Conservation (phyloP, 495 filamentous ascomycete species). For the Beverwykella pulmonaria region DNA sequence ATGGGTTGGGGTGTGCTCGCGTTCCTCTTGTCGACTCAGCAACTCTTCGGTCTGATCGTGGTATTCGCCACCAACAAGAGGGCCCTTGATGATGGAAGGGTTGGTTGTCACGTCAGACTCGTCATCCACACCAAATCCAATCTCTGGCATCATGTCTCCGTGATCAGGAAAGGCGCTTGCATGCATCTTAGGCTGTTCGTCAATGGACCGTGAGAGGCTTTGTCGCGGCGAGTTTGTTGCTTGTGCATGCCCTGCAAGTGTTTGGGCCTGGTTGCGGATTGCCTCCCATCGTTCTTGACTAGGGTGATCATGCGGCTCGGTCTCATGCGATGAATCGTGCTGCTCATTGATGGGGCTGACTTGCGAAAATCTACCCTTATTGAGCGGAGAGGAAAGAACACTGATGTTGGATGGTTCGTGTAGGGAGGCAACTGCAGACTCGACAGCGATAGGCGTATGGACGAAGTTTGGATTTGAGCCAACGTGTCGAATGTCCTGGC, state of each 20-base stretch:
- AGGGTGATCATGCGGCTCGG: slow-evolving; percentile 7
- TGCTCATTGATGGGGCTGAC: slow-evolving; percentile 20
- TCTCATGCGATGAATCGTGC: slow-evolving; percentile 3
- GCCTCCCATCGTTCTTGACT: slow-evolving; percentile 39
- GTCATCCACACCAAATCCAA: slow-evolving; percentile 62
- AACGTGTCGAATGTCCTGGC: slow-evolving; percentile 67
- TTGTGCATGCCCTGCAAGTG: slow-evolving; percentile 22
- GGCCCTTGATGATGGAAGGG: slow-evolving; percentile 73
- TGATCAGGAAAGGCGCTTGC: slow-evolving; percentile 64
- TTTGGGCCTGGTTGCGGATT: slow-evolving; percentile 37
- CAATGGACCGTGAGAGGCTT: slow-evolving; percentile 67
- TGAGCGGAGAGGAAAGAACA: slow-evolving; percentile 33
- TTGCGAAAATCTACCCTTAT: slow-evolving; percentile 17
- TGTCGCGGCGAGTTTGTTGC: slow-evolving; percentile 73
- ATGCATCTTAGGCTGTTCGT: slow-evolving; percentile 59
- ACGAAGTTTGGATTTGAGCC: slow-evolving; percentile 76
- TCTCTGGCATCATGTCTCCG: slow-evolving; percentile 59
- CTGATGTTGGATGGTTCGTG: slow-evolving; percentile 77
- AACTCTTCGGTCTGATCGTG: slow-evolving; percentile 50
- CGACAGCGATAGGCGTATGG: slow-evolving; percentile 68
- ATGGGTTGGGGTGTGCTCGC: slow-evolving; percentile 41
- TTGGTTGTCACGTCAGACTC: slow-evolving; percentile 77
- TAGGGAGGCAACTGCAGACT: slow-evolving; percentile 86
- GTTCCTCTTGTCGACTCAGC: slow-evolving; percentile 48
- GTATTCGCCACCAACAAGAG: slow-evolving; percentile 58